Conservation (phyloP, 768 basidiomycete genomes). For the Suillus paluster region DNA sequence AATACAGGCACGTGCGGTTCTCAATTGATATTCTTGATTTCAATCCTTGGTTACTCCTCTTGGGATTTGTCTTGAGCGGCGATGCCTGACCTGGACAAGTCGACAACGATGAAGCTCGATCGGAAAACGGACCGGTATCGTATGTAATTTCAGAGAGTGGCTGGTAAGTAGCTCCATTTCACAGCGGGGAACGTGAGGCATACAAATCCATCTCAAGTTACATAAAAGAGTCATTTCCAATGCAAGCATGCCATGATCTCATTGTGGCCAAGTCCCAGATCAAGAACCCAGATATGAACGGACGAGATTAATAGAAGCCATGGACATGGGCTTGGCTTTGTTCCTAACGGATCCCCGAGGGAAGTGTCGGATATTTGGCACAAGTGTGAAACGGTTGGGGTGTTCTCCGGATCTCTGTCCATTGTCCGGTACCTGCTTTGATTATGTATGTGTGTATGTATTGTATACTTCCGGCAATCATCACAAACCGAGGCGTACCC, state of each 20-base stretch:
- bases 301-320: constrained; percentile 6
- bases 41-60: constrained; percentile 4
- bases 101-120: neutral
- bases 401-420: constrained; percentile 4
- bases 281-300: neutral
- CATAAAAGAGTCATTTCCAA: constrained; percentile 1
- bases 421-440: constrained; percentile 1
- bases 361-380: constrained; percentile 7
- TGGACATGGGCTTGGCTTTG: constrained; percentile 2
- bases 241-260: neutral
- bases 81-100: neutral
- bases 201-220: neutral
- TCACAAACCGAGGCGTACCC: neutral
- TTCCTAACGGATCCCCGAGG: constrained; percentile 10
- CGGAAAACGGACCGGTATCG: constrained; percentile 1
- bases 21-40: constrained; percentile 13
- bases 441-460: constrained; percentile 5
- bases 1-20: constrained; percentile 2
- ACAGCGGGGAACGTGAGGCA: constrained; percentile 4
- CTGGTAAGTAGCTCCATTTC: neutral
- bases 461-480: constrained; percentile 4
- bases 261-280: neutral
- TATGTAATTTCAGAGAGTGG: neutral
- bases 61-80: constrained; percentile 11
- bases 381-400: constrained; percentile 3